Base-by-base conservation (phyloP, 1,284 basidiomycete species). In the Cutaneotrichosporon cutaneum region DNA sequence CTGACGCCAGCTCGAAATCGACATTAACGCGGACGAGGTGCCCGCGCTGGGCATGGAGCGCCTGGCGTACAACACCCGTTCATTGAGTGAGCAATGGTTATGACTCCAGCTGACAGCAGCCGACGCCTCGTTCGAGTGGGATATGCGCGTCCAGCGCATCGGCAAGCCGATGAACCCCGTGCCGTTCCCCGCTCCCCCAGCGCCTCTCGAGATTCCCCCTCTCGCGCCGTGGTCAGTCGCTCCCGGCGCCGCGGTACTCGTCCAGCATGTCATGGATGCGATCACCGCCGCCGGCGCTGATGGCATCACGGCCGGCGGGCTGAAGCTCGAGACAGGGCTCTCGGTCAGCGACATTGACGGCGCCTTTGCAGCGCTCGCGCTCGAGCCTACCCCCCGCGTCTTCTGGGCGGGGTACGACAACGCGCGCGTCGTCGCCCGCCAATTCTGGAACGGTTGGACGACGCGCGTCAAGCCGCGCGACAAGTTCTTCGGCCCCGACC, bases 341-440 rank as follows among this genome's bases (percentile, higher is more conserved):
- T 0, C 54, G 42, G 13, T 36, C n/a, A 32, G 39, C 13, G 27
- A n/a, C 1, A 60, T 73, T 13, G 56, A 64, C 32, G 39, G 53
- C 7, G 63, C 65, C 0, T 56, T 73, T 3, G 65, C 69, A 1
- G 45, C 59, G 0, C 59, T 74, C 11, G 60, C 70, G 1, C 22
- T 24, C 21, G 62, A 71, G n/a, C 26, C 53, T 9, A 26, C 51
- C 2, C 86, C 88, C 4, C 81, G 86, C 60, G 71, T 88, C 18
- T 84, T 87, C 71, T 88, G 88, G 86, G 81, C 82, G 10, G 90
- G 90, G 14, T 89, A 88, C 71, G 80, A 82, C 36, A 73, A 74
- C 16, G 75, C 83, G 35, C 72, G 81, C n/a, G 74, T 90, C 39
- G 79, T 87, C 64, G 44, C 55, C n/a, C 27, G 42, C 30, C 32